A percentile compares a stretch with the other conserved stretches of the same genome.
phyloP scores from a whole-genome alignment of 2,329 filamentous ascomycete species.

The Pseudocercospora pini-densiflorae region DNA sequence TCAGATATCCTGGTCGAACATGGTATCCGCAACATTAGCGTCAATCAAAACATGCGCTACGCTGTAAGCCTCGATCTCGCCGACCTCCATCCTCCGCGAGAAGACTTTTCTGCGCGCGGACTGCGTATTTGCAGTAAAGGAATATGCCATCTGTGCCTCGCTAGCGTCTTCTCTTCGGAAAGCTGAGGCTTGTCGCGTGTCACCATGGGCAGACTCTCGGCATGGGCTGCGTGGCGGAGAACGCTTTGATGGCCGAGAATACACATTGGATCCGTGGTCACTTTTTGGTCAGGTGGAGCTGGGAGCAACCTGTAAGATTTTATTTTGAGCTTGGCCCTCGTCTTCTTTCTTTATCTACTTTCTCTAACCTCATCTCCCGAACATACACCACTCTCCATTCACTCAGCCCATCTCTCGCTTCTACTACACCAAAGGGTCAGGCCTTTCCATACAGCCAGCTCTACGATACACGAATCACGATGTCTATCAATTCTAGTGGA shows the following conservation, averaged over 20 bases:
- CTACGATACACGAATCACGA: conserved; percentile 1
- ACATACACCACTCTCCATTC: not conserved
- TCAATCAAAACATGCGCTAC: not conserved
- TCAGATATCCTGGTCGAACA: not conserved
- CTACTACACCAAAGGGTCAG: not conserved
- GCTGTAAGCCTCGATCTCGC: conserved; percentile 7
- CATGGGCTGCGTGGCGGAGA: not conserved
- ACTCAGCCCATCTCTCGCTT: conserved; percentile 4
- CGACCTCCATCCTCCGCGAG: conserved; percentile 13
- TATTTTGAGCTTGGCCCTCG: conserved; percentile 10
- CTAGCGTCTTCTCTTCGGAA: not conserved
- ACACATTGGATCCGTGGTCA: conserved; percentile 7
- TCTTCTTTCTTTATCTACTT: conserved; percentile 2
- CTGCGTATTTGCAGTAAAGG: conserved; percentile 6
- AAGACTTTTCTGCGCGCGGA: conserved; percentile 5
- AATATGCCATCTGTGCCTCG: conserved; percentile 5
- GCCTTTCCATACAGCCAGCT: not conserved
- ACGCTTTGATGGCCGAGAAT: not conserved
- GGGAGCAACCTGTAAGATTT: conserved; percentile 14
- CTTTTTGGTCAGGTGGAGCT: conserved; percentile 13
- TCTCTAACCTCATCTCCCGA: not conserved
- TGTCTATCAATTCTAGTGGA: conserved; percentile 50
- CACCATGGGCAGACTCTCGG: conserved; percentile 16
- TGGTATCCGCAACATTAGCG: not conserved
- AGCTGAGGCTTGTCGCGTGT: conserved; percentile 11